phyloP scores from a whole-genome alignment of 2,329 filamentous ascomycete genomes.

The Cladosporium cucumerinum region DNA sequence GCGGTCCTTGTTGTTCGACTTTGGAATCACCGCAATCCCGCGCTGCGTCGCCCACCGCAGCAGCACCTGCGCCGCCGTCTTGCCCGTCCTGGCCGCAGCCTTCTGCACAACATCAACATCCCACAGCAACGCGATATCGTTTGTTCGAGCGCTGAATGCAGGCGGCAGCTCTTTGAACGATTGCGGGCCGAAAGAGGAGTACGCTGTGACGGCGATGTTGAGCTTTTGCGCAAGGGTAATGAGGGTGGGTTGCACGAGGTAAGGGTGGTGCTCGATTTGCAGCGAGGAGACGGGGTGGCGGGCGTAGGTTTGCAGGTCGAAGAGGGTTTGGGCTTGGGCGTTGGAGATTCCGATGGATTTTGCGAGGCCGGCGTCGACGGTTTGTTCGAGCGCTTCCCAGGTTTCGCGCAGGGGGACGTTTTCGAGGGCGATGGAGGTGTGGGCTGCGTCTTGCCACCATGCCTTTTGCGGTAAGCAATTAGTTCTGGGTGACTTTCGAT shows the following conservation, averaged over 20 bases:
- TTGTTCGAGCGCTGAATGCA: slow-evolving; percentile 52
- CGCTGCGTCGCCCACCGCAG: slow-evolving; percentile 85
- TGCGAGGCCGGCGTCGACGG: slow-evolving; percentile 66
- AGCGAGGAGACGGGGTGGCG: slow-evolving; percentile 70
- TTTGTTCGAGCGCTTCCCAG: slow-evolving; percentile 74
- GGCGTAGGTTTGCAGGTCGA: slow-evolving; percentile 76
- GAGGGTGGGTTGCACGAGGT: slow-evolving; percentile 72
- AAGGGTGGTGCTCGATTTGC: slow-evolving; percentile 88
- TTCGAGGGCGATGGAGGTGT: slow-evolving; percentile 59
- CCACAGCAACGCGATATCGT: slow-evolving; percentile 65
- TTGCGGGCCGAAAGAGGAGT: slow-evolving; percentile 78
- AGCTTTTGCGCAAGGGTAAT: slow-evolving; percentile 66
- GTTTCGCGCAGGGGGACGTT: slow-evolving; percentile 76
- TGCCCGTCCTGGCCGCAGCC: slow-evolving; percentile 68
- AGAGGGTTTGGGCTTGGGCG: slow-evolving; percentile 50
- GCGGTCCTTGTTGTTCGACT: slow-evolving; percentile 59
- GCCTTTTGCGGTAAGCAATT: not conserved
- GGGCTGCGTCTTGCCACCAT: slow-evolving; percentile 41
- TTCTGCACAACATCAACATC: slow-evolving; percentile 62
- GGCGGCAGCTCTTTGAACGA: slow-evolving; percentile 75
- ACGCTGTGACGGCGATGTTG: slow-evolving; percentile 73
- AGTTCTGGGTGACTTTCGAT: too few species aligned
- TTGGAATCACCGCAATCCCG: slow-evolving; percentile 76
- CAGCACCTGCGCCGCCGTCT: slow-evolving; percentile 75
- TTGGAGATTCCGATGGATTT: slow-evolving; percentile 57